These are phyloP conservation scores for Mycena sanguinolenta DNA, from an alignment of 768 basidiomycete species.

Conservation along the genomic window DNA sequence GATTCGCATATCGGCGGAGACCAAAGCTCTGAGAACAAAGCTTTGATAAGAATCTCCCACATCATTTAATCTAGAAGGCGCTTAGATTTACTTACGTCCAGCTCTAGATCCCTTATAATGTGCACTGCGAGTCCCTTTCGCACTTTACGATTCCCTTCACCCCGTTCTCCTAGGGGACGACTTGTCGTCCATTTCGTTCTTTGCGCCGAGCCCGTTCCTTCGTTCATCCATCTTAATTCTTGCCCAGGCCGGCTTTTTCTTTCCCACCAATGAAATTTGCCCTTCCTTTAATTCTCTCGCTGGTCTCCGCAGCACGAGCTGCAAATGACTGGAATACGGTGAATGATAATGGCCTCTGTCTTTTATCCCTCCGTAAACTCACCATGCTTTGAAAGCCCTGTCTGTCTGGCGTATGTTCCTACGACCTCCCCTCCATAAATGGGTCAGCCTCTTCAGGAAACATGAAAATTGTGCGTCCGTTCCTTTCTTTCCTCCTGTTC, in stretches of 20 bases:
- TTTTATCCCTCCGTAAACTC: neutral
- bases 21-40: neutral
- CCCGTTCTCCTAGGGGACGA: neutral
- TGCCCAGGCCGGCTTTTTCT: slow-evolving; percentile 23
- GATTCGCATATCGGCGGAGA: neutral
- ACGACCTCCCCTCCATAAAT: slow-evolving; percentile 32
- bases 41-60: slow-evolving; percentile 2
- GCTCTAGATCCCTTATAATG: neutral
- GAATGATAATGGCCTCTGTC: neutral
- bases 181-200: neutral
- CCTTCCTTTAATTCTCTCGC: slow-evolving; percentile 9
- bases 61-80: neutral
- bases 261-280: slow-evolving; percentile 7
- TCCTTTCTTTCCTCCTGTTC: neutral
- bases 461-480: slow-evolving; percentile 26
- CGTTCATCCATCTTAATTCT: neutral
- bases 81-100: neutral
- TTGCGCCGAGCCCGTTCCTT: slow-evolving; percentile 9
- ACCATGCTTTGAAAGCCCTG: slow-evolving; percentile 14
- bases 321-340: slow-evolving; percentile 30
- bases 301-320: slow-evolving; percentile 10
- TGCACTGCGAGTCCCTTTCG: neutral
- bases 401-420: slow-evolving; percentile 25
- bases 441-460: slow-evolving; percentile 24
- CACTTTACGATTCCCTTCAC: neutral